Conservation (phyloP, 2,329 filamentous ascomycete species). For the Talaromyces marneffei region DNA sequence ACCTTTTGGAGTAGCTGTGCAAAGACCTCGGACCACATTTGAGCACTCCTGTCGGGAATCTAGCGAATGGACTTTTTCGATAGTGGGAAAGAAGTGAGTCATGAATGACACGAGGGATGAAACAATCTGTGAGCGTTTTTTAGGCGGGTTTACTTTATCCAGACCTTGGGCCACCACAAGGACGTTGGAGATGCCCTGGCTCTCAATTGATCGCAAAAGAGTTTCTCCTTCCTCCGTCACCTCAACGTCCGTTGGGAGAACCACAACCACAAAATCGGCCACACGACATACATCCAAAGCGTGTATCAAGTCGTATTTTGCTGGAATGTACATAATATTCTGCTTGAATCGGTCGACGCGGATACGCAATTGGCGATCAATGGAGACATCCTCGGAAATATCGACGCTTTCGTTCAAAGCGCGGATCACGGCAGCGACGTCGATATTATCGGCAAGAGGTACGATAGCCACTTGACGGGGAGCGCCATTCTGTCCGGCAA, state of each 20-base stretch:
- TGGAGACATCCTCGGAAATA: slow-evolving; percentile 59
- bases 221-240: slow-evolving; percentile 73
- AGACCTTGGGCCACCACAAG: slow-evolving; percentile 77
- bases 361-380: slow-evolving; percentile 57
- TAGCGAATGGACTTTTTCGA: slow-evolving; percentile 84
- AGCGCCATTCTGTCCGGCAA: slow-evolving; percentile 78
- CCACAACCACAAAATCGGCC: slow-evolving; percentile 84
- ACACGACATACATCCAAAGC: slow-evolving; percentile 80
- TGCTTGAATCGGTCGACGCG: slow-evolving; percentile 90
- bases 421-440: slow-evolving; percentile 61
- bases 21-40: slow-evolving; percentile 84
- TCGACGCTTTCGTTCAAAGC: slow-evolving; percentile 75
- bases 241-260: slow-evolving; percentile 75
- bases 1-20: slow-evolving; percentile 86
- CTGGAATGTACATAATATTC: slow-evolving; percentile 77
- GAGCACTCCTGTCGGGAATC: slow-evolving; percentile 85
- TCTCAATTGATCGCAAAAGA: slow-evolving; percentile 79
- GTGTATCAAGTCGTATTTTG: slow-evolving; percentile 65
- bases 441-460: slow-evolving; percentile 69
- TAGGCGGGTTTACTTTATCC: slow-evolving; percentile 70
- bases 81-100: slow-evolving; percentile 85
- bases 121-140: slow-evolving; percentile 69
- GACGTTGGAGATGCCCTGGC: slow-evolving; percentile 91
- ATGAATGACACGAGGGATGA: slow-evolving; percentile 87
- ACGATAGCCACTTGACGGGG: slow-evolving; percentile 84